Evolutionary conservation across 768 basidiomycete genomes (phyloP).

Genomic region (Auriscalpium orientale): DNA sequence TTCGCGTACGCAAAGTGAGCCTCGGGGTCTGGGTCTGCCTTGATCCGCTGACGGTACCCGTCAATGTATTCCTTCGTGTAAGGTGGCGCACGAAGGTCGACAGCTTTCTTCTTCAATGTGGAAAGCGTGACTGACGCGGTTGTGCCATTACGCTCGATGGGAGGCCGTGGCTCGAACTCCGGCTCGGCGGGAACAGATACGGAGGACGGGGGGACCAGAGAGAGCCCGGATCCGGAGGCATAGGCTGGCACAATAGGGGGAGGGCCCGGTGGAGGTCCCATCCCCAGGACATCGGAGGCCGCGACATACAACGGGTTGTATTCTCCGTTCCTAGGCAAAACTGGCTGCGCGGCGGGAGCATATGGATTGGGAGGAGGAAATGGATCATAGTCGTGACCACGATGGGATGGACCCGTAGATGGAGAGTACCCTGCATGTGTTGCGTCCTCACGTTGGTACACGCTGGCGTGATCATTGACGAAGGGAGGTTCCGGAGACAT

Average conservation of each 20-base stretch:
- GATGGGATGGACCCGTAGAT: too few species aligned
- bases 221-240: background rate
- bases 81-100: slow-evolving; percentile 76
- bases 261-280: slow-evolving; percentile 51
- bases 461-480: too few species aligned
- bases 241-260: slow-evolving; percentile 1
- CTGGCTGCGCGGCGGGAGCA: background rate
- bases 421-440: too few species aligned
- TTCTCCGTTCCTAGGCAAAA: slow-evolving; percentile 26
- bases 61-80: slow-evolving; percentile 96
- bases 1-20: slow-evolving; percentile 98
- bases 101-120: slow-evolving; percentile 69
- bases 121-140: slow-evolving; percentile 46
- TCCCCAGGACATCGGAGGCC: slow-evolving; percentile 74
- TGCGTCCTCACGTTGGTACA: too few species aligned
- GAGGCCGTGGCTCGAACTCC: slow-evolving; percentile 53
- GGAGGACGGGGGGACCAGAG: slow-evolving; percentile 15
- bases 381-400: too few species aligned
- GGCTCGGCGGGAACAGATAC: slow-evolving; percentile 12
- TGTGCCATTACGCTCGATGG: slow-evolving; percentile 51
- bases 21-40: slow-evolving; percentile 95
- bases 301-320: slow-evolving; percentile 63
- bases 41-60: slow-evolving; percentile 94
- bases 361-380: too few species aligned
- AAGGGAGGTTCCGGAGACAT: too few species aligned